Evolutionary conservation across 345 rosid genomes (phyloP).

Genomic region (Carallia pectinifolia): DNA sequence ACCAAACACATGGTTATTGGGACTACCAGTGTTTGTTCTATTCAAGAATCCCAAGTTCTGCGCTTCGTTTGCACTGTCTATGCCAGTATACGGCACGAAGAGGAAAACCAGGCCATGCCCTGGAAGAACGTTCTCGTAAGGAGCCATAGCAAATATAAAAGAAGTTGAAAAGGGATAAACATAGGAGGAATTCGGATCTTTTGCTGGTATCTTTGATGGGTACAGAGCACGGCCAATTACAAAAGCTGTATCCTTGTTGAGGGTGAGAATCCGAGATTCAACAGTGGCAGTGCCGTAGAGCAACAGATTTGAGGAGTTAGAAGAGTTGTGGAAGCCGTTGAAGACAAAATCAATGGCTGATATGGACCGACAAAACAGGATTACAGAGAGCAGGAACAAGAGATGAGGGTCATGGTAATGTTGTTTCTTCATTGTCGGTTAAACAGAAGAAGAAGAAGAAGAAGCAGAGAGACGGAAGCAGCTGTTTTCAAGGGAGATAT

Average conservation of each 20-base stretch:
- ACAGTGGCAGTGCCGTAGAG: constrained; percentile 49
- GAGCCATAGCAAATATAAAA: constrained; percentile 69
- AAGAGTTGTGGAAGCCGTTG: constrained; percentile 58
- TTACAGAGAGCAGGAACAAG: background rate
- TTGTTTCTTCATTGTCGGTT: constrained; percentile 24
- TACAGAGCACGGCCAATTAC: constrained; percentile 64
- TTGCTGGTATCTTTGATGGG: constrained; percentile 42
- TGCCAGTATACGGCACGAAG: constrained; percentile 46
- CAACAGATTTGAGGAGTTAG: constrained; percentile 33
- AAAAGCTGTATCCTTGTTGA: constrained; percentile 51
- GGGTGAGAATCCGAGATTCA: constrained; percentile 51
- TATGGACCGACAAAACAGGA: constrained; percentile 19
- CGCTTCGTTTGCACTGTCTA: constrained; percentile 37
- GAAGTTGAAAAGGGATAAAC: constrained; percentile 61
- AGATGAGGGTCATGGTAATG: constrained; percentile 6
- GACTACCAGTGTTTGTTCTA: constrained; percentile 42
- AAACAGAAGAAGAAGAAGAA: background rate
- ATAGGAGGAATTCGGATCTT: constrained; percentile 33
- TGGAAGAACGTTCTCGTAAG: constrained; percentile 38
- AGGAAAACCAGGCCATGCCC: constrained; percentile 73
- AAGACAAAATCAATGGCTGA: constrained; percentile 56
- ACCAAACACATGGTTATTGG: constrained; percentile 47
- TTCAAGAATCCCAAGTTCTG: constrained; percentile 66
- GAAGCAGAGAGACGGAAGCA: constrained; percentile 4
- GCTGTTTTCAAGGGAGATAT: background rate